Base-by-base conservation (phyloP, 768 basidiomycete species). In the Serendipita sp. region DNA sequence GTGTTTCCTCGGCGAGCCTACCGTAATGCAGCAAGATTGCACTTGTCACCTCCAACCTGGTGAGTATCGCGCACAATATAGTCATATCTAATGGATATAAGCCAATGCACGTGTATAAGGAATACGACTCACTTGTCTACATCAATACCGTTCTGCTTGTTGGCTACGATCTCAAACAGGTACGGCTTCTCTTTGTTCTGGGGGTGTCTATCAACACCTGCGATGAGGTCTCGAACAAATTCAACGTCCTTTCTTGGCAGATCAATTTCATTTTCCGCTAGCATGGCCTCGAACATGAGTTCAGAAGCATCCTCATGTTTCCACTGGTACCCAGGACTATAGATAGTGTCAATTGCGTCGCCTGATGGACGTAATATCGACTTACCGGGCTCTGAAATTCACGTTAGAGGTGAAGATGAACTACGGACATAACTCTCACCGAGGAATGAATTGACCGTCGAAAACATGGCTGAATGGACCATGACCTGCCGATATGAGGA, bases 401-500 rank as follows among this genome's bases (percentile, higher is more conserved):
- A n/a, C 5, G 5, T 51, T n/a, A 51, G 30, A 5, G 3, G n/a
- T 18, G 7, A 8, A 51, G 48, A 18, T n/a, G n/a, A 51, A 18
- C 7, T 51, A 32, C 13, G 13, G 13, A 5, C 48, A 8, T 18
- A n/a, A 51, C 69, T 89, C 89, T 82, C 67, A 0, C 82, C 83
- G 3, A 0, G 88, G 88, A 63, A 92, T 89, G 72, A 89, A 90
- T 63, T 76, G 70, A 4, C 75, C 74, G 67, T 92, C 89, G 85
- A 87, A 92, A 5, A 91, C 85, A 71, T 92, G 90, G 66, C 83
- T 86, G 84, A 86, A 91, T 0, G 89, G 89, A 0, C 90, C 90
- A 69, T 91, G 89, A 0, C 88, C 89, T 62, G 48, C 11, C n/a
- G 58, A 62, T 7, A 16, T 30, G 18, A 36, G 23, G 60, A 15